phyloP scores from a whole-genome alignment of 2,329 filamentous ascomycete species.

The Colletotrichum echinochloae region DNA sequence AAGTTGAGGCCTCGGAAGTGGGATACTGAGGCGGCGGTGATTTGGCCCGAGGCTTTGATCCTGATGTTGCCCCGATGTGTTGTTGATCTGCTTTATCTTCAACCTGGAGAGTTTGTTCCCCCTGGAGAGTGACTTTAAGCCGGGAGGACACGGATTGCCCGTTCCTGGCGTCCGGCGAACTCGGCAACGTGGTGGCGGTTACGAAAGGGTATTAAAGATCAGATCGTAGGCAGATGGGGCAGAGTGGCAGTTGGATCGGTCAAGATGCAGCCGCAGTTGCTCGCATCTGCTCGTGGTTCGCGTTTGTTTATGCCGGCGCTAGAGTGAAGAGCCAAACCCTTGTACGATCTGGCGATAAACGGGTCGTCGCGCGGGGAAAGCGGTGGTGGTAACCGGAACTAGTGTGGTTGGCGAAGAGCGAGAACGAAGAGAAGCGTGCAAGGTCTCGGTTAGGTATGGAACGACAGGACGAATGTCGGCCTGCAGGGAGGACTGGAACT shows the following conservation, averaged over 20 bases:
- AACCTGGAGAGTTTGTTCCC: slow-evolving; percentile 3
- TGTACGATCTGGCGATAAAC: neutral
- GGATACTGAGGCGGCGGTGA: slow-evolving; percentile 72
- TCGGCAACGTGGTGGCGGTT: slow-evolving; percentile 62
- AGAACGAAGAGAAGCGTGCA: neutral
- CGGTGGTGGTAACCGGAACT: neutral
- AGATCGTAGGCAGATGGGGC: slow-evolving; percentile 11
- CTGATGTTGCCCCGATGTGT: slow-evolving; percentile 18
- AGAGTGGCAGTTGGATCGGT: neutral
- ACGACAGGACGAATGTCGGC: neutral
- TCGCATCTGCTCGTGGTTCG: neutral
- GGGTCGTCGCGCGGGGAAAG: neutral
- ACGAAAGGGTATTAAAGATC: slow-evolving; percentile 10
- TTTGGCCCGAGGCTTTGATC: slow-evolving; percentile 50
- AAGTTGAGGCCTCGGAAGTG: slow-evolving; percentile 64
- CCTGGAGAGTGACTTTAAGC: slow-evolving; percentile 42
- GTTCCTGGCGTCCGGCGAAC: slow-evolving; percentile 57
- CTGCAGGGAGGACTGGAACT: neutral
- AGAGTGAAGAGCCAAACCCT: neutral
- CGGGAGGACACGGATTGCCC: slow-evolving; percentile 58
- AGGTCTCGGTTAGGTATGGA: neutral
- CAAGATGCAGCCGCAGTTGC: neutral
- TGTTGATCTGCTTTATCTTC: slow-evolving; percentile 38
- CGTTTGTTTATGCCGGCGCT: neutral
- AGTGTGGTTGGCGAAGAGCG: neutral